phyloP scores from a whole-genome alignment of 2,329 filamentous ascomycete genomes.

The Pestalotiopsis sp. region DNA sequence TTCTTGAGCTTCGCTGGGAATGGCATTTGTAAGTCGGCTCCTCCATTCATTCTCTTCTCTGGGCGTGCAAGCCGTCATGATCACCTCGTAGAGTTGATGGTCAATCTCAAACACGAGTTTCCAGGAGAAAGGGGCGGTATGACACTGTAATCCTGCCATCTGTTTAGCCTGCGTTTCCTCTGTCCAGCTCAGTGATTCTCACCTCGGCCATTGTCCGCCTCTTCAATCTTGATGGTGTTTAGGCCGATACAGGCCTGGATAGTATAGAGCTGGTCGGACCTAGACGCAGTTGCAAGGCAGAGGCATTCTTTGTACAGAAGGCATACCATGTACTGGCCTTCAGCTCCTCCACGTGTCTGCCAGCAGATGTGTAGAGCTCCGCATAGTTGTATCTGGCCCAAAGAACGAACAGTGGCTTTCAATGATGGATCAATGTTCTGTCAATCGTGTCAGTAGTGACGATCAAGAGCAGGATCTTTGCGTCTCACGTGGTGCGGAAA shows the following conservation, averaged over 20 bases:
- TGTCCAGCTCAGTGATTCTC: constrained; percentile 21
- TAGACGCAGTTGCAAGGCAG: constrained; percentile 70
- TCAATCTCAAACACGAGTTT: constrained; percentile 83
- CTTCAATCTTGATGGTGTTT: constrained; percentile 66
- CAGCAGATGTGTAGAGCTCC: constrained; percentile 84
- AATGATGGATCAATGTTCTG: constrained; percentile 21
- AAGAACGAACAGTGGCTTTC: constrained; percentile 70
- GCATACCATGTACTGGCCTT: constrained; percentile 82
- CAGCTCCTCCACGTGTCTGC: constrained; percentile 67
- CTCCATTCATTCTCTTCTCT: constrained; percentile 84
- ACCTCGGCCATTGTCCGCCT: constrained; percentile 76
- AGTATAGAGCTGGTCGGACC: constrained; percentile 67
- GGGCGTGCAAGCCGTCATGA: constrained; percentile 82
- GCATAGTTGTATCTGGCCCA: constrained; percentile 81
- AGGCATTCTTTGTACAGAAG: constrained; percentile 82
- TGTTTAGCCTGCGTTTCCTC: neutral
- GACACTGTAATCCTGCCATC: constrained; percentile 75
- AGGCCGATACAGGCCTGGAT: constrained; percentile 76
- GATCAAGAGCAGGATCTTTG: neutral
- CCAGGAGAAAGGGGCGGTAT: constrained; percentile 86
- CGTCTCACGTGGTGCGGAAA: constrained; percentile 70
- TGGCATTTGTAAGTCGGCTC: constrained; percentile 58
- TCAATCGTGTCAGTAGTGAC: neutral
- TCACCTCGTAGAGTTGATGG: constrained; percentile 77
- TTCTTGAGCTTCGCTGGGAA: constrained; percentile 51